A percentile compares a stretch with the other conserved stretches of the same genome.
Conservation (phyloP, 2,329 filamentous ascomycete species). For the Aureobasidium leucospermi region DNA sequence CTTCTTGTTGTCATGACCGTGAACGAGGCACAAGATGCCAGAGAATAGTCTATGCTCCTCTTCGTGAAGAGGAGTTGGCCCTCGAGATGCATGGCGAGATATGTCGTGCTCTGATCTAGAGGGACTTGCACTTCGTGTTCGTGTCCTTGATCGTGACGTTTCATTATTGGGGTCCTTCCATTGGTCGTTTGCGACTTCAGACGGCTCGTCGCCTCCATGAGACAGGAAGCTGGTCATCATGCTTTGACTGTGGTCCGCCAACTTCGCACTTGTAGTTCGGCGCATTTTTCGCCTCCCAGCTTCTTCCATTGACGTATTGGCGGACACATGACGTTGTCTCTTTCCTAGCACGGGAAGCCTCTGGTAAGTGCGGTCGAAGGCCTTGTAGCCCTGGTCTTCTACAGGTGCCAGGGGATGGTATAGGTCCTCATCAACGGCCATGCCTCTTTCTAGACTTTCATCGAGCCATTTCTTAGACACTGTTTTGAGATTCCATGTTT, state of each 20-base stretch:
- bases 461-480: constrained; percentile 80
- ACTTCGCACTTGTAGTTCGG: constrained; percentile 76
- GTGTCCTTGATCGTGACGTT: neutral
- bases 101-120: neutral
- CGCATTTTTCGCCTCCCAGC: constrained; percentile 72
- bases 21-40: constrained; percentile 18
- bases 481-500: constrained; percentile 69
- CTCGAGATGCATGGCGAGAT: neutral
- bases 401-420: constrained; percentile 68
- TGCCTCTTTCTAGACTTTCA: constrained; percentile 74
- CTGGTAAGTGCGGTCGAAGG: constrained; percentile 40
- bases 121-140: neutral
- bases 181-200: neutral
- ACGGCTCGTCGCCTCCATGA: constrained; percentile 17
- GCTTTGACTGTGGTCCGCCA: constrained; percentile 69
- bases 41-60: constrained; percentile 23
- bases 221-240: constrained; percentile 85
- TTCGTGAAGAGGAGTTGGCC: neutral
- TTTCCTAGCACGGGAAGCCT: constrained; percentile 42
- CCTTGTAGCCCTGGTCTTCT: constrained; percentile 67
- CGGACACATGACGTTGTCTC: constrained; percentile 32
- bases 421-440: constrained; percentile 80
- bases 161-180: neutral
- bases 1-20: constrained; percentile 11
- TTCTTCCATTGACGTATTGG: constrained; percentile 31